Evolutionary conservation across 176 grass and related monocot genomes (phyloP), one percentile per base, ranked within the genome.

Genomic region (Zizania latifolia): DNA sequence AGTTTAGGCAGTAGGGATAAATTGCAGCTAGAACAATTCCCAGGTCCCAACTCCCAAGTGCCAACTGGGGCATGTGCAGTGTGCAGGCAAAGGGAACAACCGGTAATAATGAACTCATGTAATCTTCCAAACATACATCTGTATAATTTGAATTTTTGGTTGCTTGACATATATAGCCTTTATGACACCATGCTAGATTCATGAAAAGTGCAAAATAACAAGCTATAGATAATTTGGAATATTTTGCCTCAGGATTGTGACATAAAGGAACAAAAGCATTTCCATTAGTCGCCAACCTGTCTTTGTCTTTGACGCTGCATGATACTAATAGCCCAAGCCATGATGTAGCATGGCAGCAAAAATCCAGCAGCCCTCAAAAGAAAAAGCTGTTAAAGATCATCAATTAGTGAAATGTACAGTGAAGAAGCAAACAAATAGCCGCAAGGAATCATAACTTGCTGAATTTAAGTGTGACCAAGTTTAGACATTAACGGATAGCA

Each of bases 271-370:
- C 17, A 31, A 68, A 80, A 80, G 27, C 15, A 76, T 54, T 37
- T 62, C 15, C 34, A 73, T 69, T 4, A 33, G 45, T 39, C 46
- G 65, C 51, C 33, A 75, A 94, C 94, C 88, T 97, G 94, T 86
- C 83, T 86, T 55, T 97, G 93, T 70, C 93, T 89, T 78, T 89
- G 94, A 64, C 88, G 88, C 50, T 97, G 90, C 77, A 97, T 80
- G 46, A 97, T 89, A 58, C 81, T 97, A 66, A 97, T 93, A 41
- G 90, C 94, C 94, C 94, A 93, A 29, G 94, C 94, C 94, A 97
- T 91, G 40, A 97, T 89, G 70, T 97, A 97, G 78, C 90, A 97
- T 8, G 90, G 94, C 70, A 97, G 62, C 55, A 97, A 82, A 91
- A 97, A 97, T 53, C 94, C 94, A 93, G 94, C 94, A 43, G 94